Conservation (phyloP, 2,329 filamentous ascomycete species). For the Colletotrichum spinosum region DNA sequence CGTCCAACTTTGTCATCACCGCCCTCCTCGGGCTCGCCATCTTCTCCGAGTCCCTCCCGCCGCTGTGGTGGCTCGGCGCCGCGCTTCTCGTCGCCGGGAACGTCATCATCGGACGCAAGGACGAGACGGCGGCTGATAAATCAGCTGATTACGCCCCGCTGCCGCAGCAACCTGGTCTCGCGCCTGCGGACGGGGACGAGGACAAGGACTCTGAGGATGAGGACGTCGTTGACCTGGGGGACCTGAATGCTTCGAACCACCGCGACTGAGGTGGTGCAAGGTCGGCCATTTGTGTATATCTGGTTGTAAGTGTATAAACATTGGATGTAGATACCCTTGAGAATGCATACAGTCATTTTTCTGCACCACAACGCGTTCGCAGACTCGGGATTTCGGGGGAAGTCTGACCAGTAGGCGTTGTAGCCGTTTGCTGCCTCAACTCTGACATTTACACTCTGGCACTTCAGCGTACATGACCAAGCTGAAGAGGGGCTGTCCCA, state of each 20-base stretch:
- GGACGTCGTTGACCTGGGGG: slow-evolving; percentile 50
- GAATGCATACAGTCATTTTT: too few species aligned
- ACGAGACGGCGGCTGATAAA: slow-evolving; percentile 57
- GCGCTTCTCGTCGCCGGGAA: slow-evolving; percentile 79
- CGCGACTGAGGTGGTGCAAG: slow-evolving; percentile 11
- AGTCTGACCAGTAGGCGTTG: too few species aligned
- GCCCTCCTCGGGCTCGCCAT: slow-evolving; percentile 77
- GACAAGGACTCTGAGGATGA: slow-evolving; percentile 46
- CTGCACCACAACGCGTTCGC: too few species aligned
- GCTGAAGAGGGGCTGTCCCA: too few species aligned
- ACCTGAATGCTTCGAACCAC: slow-evolving; percentile 34
- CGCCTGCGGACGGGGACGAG: slow-evolving; percentile 32
- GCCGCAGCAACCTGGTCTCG: slow-evolving; percentile 39
- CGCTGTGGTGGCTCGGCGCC: slow-evolving; percentile 82
- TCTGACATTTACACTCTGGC: too few species aligned
- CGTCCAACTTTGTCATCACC: slow-evolving; percentile 83
- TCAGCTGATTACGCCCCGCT: slow-evolving; percentile 46
- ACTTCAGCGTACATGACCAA: too few species aligned
- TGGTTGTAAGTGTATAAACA: not conserved
- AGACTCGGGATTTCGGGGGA: too few species aligned
- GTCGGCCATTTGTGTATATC: too few species aligned
- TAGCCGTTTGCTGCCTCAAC: too few species aligned
- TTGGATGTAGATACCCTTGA: slow-evolving; percentile 15
- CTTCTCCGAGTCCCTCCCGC: slow-evolving; percentile 78
- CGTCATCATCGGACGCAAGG: slow-evolving; percentile 80